phyloP scores from a whole-genome alignment of 2,329 filamentous ascomycete species.

The Colletotrichum coccodes region DNA sequence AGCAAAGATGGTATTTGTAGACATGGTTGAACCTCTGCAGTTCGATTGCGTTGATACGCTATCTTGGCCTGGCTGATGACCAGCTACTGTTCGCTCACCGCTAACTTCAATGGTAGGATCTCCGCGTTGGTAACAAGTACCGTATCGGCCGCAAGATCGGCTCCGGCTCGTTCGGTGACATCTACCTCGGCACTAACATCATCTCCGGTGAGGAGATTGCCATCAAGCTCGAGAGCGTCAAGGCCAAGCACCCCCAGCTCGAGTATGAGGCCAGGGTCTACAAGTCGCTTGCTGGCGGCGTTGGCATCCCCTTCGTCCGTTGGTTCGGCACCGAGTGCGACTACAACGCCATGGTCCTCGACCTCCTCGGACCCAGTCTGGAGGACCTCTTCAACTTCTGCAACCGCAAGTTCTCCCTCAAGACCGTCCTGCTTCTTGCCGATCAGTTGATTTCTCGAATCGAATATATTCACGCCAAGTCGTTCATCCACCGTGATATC shows the following conservation, averaged over 20 bases:
- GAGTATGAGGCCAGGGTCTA: constrained; percentile 98
- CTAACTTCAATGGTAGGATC: constrained; percentile 72
- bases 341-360: constrained; percentile 99
- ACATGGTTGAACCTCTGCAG: background rate
- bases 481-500: constrained; percentile 99
- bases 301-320: constrained; percentile 97
- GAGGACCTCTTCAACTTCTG: constrained; percentile 99
- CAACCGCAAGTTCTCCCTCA: constrained; percentile 99
- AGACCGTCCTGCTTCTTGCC: constrained; percentile 95
- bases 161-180: constrained; percentile 96
- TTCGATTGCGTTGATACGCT: background rate
- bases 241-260: constrained; percentile 98
- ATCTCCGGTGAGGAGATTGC: constrained; percentile 99
- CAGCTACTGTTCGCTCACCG: background rate
- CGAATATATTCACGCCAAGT: constrained; percentile 99
- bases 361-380: constrained; percentile 92
- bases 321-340: constrained; percentile 99
- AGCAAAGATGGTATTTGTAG: background rate
- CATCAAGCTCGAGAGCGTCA: constrained; percentile 99
- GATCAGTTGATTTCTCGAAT: constrained; percentile 99
- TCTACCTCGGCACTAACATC: constrained; percentile 99
- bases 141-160: constrained; percentile 99
- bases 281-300: constrained; percentile 90
- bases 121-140: constrained; percentile 99
- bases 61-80: too few species aligned